Percentiles rank a stretch among this genome's conserved stretches.
Conservation (phyloP, 257 asterid genomes). For the Solanum pennellii region DNA sequence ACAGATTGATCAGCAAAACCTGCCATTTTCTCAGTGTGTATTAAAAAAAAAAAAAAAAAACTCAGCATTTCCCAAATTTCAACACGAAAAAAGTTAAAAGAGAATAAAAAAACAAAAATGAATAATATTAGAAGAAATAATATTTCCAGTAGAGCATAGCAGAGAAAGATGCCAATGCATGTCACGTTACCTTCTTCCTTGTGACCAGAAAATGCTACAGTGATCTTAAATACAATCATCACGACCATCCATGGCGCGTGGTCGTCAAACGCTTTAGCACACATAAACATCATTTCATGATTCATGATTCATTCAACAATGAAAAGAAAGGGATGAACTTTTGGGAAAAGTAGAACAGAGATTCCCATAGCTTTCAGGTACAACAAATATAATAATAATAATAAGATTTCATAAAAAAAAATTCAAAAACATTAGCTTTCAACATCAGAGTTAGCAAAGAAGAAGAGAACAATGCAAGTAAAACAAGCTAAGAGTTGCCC, state of each 20-base stretch:
- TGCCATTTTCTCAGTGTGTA: slow-evolving; percentile 14
- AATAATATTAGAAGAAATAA: background rate
- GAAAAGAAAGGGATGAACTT: slow-evolving; percentile 11
- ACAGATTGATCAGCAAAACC: slow-evolving; percentile 11
- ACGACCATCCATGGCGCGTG: slow-evolving; percentile 9
- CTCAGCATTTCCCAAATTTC: slow-evolving; percentile 20
- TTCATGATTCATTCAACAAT: slow-evolving; percentile 15
- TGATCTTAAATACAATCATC: background rate
- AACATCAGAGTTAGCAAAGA: slow-evolving; percentile 14
- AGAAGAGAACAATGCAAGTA: slow-evolving; percentile 5
- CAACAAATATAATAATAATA: background rate
- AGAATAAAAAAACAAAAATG: background rate
- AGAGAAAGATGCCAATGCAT: slow-evolving; percentile 29
- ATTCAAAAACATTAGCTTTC: slow-evolving; percentile 13
- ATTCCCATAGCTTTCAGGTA: slow-evolving; percentile 31
- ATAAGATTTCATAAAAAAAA: slow-evolving; percentile 1
- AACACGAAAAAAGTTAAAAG: background rate
- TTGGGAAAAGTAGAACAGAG: slow-evolving; percentile 25
- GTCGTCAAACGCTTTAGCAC: background rate
- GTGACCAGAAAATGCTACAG: slow-evolving; percentile 9
- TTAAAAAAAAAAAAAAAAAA: background rate
- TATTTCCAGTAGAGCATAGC: slow-evolving; percentile 13
- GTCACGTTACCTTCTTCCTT: slow-evolving; percentile 10
- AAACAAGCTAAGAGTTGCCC: slow-evolving; percentile 1
- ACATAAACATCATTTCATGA: background rate